These are phyloP conservation scores for Tolypocladium album DNA, from an alignment of 2,329 filamentous ascomycete genomes.

Conservation along the genomic window DNA sequence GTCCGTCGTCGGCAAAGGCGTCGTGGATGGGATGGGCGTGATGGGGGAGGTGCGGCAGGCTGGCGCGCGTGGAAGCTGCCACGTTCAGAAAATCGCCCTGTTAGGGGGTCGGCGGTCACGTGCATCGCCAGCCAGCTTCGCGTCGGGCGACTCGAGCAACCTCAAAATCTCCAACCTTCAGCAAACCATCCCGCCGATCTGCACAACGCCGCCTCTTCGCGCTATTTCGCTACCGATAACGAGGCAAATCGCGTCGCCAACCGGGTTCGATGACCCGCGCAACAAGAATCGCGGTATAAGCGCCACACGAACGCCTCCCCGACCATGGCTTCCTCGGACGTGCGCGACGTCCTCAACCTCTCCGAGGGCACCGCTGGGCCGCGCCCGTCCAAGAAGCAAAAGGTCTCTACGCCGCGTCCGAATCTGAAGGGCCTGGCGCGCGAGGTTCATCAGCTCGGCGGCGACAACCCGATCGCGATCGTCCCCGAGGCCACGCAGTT, in stretches of 20 bases:
- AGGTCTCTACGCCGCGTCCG: slow-evolving; percentile 47
- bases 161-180: not conserved
- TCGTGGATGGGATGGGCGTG: not conserved
- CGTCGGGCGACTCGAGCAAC: not conserved
- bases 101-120: slow-evolving; percentile 26
- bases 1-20: not conserved
- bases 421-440: slow-evolving; percentile 54
- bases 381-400: slow-evolving; percentile 65
- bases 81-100: slow-evolving; percentile 34
- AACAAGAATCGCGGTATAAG: slow-evolving; percentile 11
- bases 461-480: slow-evolving; percentile 57
- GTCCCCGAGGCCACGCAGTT: slow-evolving; percentile 49
- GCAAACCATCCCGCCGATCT: not conserved
- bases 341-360: slow-evolving; percentile 81
- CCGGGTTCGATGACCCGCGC: slow-evolving; percentile 6
- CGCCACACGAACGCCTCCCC: not conserved
- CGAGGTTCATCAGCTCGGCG: slow-evolving; percentile 54
- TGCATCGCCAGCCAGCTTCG: slow-evolving; percentile 9
- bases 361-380: slow-evolving; percentile 42
- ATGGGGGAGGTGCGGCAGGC: not conserved
- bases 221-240: not conserved
- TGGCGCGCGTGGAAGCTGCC: slow-evolving; percentile 31
- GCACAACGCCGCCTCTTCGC: not conserved
- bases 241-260: not conserved
- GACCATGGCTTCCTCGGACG: slow-evolving; percentile 64